phyloP scores from a whole-genome alignment of 2,329 filamentous ascomycete genomes.

The Phyllosticta ampelicida region DNA sequence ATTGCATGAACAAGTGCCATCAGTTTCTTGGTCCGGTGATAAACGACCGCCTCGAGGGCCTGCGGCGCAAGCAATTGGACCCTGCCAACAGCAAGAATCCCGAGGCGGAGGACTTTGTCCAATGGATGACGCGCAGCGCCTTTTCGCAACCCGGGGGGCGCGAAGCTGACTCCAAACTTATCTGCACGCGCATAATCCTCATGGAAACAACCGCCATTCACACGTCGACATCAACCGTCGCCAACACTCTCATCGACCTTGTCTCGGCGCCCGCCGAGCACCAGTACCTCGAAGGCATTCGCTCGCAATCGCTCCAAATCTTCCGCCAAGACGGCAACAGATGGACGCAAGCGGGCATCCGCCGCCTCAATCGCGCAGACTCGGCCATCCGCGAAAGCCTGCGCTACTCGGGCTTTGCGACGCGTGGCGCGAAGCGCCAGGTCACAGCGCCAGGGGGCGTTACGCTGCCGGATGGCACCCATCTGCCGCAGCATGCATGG shows the following conservation, averaged over 20 bases:
- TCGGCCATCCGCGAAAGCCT: conserved; percentile 22
- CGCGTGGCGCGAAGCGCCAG: conserved; percentile 15
- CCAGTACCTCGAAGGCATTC: conserved; percentile 6
- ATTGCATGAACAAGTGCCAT: conserved; percentile 3
- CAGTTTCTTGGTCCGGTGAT: conserved; percentile 6
- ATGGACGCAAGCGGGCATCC: conserved; percentile 16
- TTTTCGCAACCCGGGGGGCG: neutral
- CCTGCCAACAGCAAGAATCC: neutral
- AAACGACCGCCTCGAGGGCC: neutral
- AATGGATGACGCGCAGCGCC: neutral
- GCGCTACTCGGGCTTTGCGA: conserved; percentile 17
- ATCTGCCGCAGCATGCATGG: conserved; percentile 16
- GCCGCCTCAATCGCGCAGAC: conserved; percentile 18
- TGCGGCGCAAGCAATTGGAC: neutral
- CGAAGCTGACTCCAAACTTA: neutral
- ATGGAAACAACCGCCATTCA: conserved; percentile 18
- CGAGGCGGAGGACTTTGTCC: neutral
- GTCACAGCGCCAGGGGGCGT: conserved; percentile 20
- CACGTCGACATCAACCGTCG: conserved; percentile 10
- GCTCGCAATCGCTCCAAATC: neutral
- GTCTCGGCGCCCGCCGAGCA: neutral
- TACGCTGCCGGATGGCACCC: conserved; percentile 16
- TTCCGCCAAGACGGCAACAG: neutral
- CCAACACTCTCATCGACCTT: conserved; percentile 1
- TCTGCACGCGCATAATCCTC: conserved; percentile 8